A percentile compares a stretch with the other conserved stretches of the same genome.
phyloP scores from a whole-genome alignment of 441 rosid species.

The Populus hybrid region DNA sequence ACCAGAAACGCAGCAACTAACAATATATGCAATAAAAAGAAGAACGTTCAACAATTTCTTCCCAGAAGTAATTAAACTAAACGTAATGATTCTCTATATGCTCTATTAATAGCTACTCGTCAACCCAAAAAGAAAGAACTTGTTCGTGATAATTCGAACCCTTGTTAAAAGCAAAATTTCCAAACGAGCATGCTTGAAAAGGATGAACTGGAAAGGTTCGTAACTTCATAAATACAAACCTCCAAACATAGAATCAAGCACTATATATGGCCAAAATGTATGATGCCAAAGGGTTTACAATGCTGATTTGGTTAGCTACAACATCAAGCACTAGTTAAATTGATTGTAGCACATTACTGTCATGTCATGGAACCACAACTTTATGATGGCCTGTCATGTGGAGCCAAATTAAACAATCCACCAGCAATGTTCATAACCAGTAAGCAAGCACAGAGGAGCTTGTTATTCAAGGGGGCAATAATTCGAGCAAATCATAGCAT shows the following conservation, averaged over 20 bases:
- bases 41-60: background rate
- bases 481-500: background rate
- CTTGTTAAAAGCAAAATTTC: background rate
- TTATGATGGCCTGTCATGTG: background rate
- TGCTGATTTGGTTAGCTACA: background rate
- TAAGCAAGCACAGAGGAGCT: background rate
- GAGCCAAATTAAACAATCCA: background rate
- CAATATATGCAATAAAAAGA: background rate
- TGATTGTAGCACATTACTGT: background rate
- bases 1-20: background rate
- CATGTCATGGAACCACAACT: background rate
- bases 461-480: background rate
- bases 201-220: background rate
- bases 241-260: background rate
- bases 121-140: background rate
- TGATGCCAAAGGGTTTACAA: background rate
- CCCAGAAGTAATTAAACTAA: background rate
- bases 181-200: background rate
- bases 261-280: background rate
- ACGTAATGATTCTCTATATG: background rate
- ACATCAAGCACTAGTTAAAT: background rate
- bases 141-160: background rate
- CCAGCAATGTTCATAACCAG: background rate
- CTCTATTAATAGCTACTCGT: background rate
- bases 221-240: background rate